These are phyloP conservation scores for Russula abietina DNA, from an alignment of 768 basidiomycete species.

Conservation along the genomic window DNA sequence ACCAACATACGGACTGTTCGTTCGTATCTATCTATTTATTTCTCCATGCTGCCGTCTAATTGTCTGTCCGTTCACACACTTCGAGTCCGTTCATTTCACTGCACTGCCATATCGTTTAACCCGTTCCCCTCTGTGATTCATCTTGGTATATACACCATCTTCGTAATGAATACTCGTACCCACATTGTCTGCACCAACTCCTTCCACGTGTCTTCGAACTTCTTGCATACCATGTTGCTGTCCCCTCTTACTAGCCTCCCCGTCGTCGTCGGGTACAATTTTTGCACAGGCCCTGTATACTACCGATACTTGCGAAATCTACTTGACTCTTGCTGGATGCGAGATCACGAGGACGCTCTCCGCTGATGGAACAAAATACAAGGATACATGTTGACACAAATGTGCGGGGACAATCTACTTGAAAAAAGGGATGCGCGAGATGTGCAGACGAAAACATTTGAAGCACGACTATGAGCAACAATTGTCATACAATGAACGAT, in stretches of 20 bases:
- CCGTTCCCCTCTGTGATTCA: conserved; percentile 18
- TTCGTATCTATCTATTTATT: conserved; percentile 25
- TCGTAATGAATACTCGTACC: conserved; percentile 29
- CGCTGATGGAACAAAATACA: conserved; percentile 17
- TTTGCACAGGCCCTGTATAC: conserved; percentile 29
- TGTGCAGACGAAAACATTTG: conserved; percentile 16
- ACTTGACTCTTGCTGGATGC: conserved; percentile 19
- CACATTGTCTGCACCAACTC: conserved; percentile 25
- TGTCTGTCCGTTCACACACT: conserved; percentile 22
- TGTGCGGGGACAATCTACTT: conserved; percentile 10
- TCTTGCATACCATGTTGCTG: conserved; percentile 32
- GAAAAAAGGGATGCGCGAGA: conserved; percentile 1
- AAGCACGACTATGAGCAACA: conserved; percentile 5
- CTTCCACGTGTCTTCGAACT: conserved; percentile 24
- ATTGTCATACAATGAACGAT: neutral
- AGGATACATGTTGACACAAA: conserved; percentile 22
- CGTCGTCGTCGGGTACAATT: conserved; percentile 29
- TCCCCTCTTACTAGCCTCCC: conserved; percentile 28
- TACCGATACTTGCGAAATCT: conserved; percentile 27
- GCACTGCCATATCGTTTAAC: conserved; percentile 23
- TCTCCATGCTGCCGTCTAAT: conserved; percentile 20
- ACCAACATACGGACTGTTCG: conserved; percentile 19
- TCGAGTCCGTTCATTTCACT: conserved; percentile 17
- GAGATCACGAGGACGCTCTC: conserved; percentile 2
- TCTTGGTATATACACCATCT: conserved; percentile 24